These are phyloP conservation scores for Cladosporium sp. DNA, from an alignment of 2,329 filamentous ascomycete species.

Conservation along the genomic window DNA sequence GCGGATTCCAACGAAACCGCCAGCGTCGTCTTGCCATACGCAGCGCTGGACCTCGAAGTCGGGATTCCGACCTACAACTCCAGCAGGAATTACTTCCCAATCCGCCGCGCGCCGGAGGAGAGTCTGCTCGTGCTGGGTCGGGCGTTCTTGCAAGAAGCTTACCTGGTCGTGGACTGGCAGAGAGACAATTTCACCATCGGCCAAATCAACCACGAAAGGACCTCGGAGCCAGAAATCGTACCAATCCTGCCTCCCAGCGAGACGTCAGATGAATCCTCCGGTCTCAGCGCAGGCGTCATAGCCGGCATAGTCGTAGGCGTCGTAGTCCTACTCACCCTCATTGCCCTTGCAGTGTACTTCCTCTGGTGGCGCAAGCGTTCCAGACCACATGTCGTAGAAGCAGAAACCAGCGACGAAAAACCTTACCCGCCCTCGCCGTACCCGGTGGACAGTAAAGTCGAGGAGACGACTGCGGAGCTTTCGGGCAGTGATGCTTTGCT, in stretches of 20 bases:
- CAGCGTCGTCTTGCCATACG: slow-evolving; percentile 33
- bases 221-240: neutral
- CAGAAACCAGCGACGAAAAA: neutral
- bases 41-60: slow-evolving; percentile 33
- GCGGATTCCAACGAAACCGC: slow-evolving; percentile 6
- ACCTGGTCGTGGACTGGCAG: slow-evolving; percentile 36
- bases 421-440: neutral
- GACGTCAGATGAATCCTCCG: neutral
- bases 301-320: slow-evolving; percentile 9
- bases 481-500: neutral
- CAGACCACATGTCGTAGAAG: neutral
- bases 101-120: slow-evolving; percentile 34
- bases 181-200: slow-evolving; percentile 25
- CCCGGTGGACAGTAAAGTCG: slow-evolving; percentile 1
- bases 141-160: slow-evolving; percentile 39
- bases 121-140: slow-evolving; percentile 36
- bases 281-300: neutral
- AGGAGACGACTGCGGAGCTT: neutral
- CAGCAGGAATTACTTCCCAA: slow-evolving; percentile 34
- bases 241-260: neutral
- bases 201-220: neutral
- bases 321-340: neutral
- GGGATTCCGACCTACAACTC: slow-evolving; percentile 21
- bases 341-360: neutral
- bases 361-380: slow-evolving; percentile 3